Evolutionary conservation across 1,284 basidiomycete species (phyloP).

Genomic region (Apiotrichum montevideense): DNA sequence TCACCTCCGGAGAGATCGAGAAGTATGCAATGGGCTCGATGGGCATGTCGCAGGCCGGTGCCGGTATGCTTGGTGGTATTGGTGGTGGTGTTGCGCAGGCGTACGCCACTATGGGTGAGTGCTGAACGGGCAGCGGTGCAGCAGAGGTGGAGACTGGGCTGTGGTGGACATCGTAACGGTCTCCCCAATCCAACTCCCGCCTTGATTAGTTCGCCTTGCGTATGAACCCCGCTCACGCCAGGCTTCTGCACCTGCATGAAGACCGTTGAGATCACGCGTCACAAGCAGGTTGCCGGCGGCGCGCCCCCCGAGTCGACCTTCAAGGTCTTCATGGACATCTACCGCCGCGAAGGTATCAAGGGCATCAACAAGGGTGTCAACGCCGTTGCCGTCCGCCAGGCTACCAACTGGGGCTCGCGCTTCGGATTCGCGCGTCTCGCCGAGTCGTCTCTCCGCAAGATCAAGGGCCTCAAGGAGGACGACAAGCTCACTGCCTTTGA

Average conservation of each 20-base stretch:
- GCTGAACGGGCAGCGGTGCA: neutral
- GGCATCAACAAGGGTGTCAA: conserved; percentile 99
- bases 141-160: too few species aligned
- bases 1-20: conserved; percentile 93
- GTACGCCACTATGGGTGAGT: conserved; percentile 97
- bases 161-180: too few species aligned
- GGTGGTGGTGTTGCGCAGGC: conserved; percentile 96
- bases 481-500: conserved; percentile 73
- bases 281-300: conserved; percentile 87
- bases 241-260: conserved; percentile 99
- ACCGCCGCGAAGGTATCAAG: conserved; percentile 81
- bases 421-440: conserved; percentile 96
- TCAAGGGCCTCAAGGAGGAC: conserved; percentile 56
- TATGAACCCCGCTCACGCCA: conserved; percentile 37
- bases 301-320: conserved; percentile 88
- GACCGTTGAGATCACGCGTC: conserved; percentile 95
- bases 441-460: conserved; percentile 70
- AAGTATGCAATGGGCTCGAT: conserved; percentile 56
- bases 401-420: conserved; percentile 99
- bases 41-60: conserved; percentile 71
- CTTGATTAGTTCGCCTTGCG: neutral
- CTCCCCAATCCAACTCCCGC: too few species aligned
- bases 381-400: conserved; percentile 93
- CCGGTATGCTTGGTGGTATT: conserved; percentile 93
- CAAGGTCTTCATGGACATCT: conserved; percentile 91